These are phyloP conservation scores for Syzygium grande DNA, from an alignment of 345 rosid genomes.

Conservation along the genomic window DNA sequence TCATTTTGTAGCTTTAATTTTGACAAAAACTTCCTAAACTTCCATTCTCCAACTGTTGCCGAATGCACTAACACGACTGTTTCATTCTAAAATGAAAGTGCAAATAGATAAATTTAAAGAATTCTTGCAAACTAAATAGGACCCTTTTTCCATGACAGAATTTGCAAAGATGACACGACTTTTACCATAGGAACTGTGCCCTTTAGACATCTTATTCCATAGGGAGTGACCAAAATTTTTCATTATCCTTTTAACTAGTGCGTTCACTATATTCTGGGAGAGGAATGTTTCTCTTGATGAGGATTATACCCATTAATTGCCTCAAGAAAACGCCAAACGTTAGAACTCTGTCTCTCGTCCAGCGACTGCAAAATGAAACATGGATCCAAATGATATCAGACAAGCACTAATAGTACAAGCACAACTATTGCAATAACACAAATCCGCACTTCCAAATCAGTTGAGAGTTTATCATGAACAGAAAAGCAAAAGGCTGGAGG, in stretches of 20 bases:
- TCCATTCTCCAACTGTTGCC: background rate
- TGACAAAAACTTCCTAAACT: background rate
- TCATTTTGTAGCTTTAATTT: background rate
- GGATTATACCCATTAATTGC: slow-evolving; percentile 64
- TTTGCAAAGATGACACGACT: background rate
- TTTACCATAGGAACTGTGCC: background rate
- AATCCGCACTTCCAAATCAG: background rate
- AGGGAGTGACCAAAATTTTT: background rate
- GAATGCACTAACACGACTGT: background rate
- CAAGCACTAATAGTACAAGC: background rate
- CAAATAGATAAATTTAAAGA: background rate
- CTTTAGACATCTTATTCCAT: background rate
- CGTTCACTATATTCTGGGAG: background rate
- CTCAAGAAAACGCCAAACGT: slow-evolving; percentile 79
- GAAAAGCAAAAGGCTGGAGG: background rate
- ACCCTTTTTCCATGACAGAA: background rate
- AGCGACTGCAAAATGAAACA: slow-evolving; percentile 46
- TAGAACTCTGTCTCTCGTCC: slow-evolving; percentile 72
- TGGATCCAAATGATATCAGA: background rate
- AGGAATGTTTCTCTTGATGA: background rate
- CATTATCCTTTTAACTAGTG: background rate
- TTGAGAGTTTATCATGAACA: background rate
- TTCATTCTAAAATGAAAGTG: background rate
- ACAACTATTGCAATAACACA: background rate
- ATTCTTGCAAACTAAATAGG: background rate